phyloP scores from a whole-genome alignment of 192 early-diverging fungal species.

The Podila clonocystis region DNA sequence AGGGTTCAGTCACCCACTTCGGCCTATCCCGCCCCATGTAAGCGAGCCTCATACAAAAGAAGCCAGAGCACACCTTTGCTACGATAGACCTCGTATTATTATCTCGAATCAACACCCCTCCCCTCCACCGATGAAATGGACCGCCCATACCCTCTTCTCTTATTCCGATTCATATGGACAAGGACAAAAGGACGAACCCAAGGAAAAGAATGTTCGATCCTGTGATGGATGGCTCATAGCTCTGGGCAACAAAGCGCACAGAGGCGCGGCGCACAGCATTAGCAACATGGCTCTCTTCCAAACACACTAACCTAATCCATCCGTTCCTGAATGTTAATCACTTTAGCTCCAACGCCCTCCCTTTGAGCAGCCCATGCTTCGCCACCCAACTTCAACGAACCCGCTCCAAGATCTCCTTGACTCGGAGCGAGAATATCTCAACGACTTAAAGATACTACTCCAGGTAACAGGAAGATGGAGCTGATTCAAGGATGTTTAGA shows the following conservation, averaged over 20 bases:
- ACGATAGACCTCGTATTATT: not conserved
- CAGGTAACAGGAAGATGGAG: conserved; percentile 48
- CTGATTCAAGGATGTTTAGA: not conserved
- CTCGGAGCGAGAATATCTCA: conserved; percentile 59
- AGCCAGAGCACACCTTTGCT: not conserved
- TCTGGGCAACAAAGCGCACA: not conserved
- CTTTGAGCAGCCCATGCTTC: conserved; percentile 14
- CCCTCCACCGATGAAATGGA: not conserved
- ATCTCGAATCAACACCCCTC: not conserved
- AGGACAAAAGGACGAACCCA: too few relatives aligned
- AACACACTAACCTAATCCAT: not conserved
- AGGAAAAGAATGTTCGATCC: too few relatives aligned
- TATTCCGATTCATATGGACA: not conserved
- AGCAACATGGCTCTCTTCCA: not conserved
- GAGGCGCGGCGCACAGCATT: not conserved
- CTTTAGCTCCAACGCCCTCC: conserved; percentile 47
- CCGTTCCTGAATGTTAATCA: not conserved
- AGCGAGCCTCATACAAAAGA: not conserved
- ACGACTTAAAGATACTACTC: conserved; percentile 57
- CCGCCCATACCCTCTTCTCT: not conserved
- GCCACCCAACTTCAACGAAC: conserved; percentile 18
- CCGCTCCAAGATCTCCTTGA: conserved; percentile 63
- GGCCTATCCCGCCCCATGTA: conserved; percentile 45
- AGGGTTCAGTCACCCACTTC: conserved; percentile 27
- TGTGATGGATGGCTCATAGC: not conserved